Percentiles rank a stretch among this genome's conserved stretches.
These are phyloP conservation scores for Trametes coccinea DNA, from an alignment of 768 basidiomycete species.

Conservation along the genomic window DNA sequence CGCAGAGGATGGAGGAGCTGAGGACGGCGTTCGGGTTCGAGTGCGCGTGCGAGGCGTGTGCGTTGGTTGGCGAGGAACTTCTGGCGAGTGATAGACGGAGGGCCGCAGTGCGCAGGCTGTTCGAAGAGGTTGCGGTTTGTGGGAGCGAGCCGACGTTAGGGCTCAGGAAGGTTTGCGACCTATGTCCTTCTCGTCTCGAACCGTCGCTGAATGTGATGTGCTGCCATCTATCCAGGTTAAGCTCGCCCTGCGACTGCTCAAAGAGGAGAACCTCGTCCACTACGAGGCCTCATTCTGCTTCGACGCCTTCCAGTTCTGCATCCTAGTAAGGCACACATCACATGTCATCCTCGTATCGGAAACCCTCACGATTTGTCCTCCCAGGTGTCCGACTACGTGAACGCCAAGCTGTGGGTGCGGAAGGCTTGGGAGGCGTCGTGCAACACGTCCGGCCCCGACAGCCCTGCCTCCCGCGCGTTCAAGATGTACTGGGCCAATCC, in stretches of 20 bases:
- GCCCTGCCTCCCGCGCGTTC: slow-evolving; percentile 30
- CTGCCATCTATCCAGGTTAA: slow-evolving; percentile 22
- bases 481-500: slow-evolving; percentile 35
- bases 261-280: slow-evolving; percentile 30
- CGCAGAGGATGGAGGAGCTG: slow-evolving; percentile 21
- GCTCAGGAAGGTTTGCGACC: slow-evolving; percentile 27
- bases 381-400: slow-evolving; percentile 24
- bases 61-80: slow-evolving; percentile 23
- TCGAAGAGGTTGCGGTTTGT: slow-evolving; percentile 27
- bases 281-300: slow-evolving; percentile 33
- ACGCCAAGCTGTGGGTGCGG: slow-evolving; percentile 25
- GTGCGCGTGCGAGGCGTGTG: slow-evolving; percentile 28
- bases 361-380: neutral
- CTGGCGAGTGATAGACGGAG: slow-evolving; percentile 28
- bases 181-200: neutral
- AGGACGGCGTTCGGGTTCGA: slow-evolving; percentile 26
- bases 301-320: slow-evolving; percentile 35
- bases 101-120: slow-evolving; percentile 20
- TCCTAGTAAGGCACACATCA: slow-evolving; percentile 18
- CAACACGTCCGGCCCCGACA: slow-evolving; percentile 19
- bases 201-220: neutral
- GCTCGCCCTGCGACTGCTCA: slow-evolving; percentile 28
- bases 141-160: slow-evolving; percentile 28
- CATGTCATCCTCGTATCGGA: neutral
- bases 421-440: slow-evolving; percentile 27